Base-by-base conservation (phyloP, 257 asterid species). In the Solanum paucissectum region DNA sequence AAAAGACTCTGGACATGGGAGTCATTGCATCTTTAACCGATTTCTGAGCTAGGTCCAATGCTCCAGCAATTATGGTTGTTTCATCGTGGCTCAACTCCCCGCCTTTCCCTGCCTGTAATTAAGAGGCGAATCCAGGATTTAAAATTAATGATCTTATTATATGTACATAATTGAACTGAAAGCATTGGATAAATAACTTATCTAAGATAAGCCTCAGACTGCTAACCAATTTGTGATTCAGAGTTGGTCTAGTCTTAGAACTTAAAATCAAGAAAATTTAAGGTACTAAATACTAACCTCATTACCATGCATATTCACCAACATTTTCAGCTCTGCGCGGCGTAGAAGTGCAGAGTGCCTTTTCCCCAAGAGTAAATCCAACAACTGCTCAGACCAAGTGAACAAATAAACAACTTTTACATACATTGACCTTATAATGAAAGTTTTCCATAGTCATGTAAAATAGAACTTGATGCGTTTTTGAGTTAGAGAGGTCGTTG, bases 11-110 rank as follows among this genome's bases (percentile, higher is more conserved):
- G 3, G 95, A 91, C 69, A 93, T 75, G 1, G 96, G 95, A 8
- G 98, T 92, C 97, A 95, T 94, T 12, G 94, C 95, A 88, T 92
- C 98, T 89, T 79, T 93, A 66, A 95, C 96, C 7, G 86, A 91
- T 90, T 91, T 95, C 79, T 93, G 92, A 20, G 93, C 91, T 86
- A 95, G 88, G 74, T 91, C 96, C 76, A 95, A 82, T 73, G 98
- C 98, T 87, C 98, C 98, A 23, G 92, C 79, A 38, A 93, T 93
- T 38, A 95, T 95, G 7, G 95, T 93, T 6, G 98, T 94, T 87
- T 95, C 98, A 14, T 94, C 92, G 29, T 92, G 94, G 18, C 93
- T 94, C 34, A 95, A 88, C 87, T 93, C 96, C 82, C 98, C 98
- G 2, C 98, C 98, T 92, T 93, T 95, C 38, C 98, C 98, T 4